A percentile compares a stretch with the other conserved stretches of the same genome.
Conservation (phyloP, 805 yeast genomes). For the Lipomyces sp. region DNA sequence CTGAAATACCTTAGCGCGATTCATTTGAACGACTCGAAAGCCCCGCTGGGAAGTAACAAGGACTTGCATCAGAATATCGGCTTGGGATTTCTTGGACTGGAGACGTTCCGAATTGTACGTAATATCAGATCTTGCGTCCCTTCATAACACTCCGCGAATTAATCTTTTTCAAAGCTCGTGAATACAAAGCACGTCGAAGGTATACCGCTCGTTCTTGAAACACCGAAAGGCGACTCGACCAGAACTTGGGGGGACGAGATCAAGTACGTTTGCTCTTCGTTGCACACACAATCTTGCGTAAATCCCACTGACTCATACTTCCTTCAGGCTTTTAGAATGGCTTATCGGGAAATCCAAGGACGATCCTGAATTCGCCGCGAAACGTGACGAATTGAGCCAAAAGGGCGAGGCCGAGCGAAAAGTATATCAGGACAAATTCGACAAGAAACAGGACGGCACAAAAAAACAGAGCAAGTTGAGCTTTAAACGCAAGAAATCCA, state of each 20-base stretch:
- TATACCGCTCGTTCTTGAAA: slow-evolving; percentile 82
- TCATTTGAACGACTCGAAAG: slow-evolving; percentile 92
- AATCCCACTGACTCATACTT: neutral
- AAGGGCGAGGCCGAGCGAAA: slow-evolving; percentile 64
- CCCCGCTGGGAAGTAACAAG: slow-evolving; percentile 83
- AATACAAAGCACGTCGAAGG: slow-evolving; percentile 58
- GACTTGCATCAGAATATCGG: slow-evolving; percentile 92
- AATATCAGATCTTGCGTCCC: too few relatives aligned
- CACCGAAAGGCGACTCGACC: slow-evolving; percentile 55
- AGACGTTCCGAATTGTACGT: slow-evolving; percentile 60
- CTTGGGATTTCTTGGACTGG: slow-evolving; percentile 82
- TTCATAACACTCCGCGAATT: too few relatives aligned
- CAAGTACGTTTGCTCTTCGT: slow-evolving; percentile 7
- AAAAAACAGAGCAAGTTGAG: slow-evolving; percentile 11
- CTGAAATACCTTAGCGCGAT: slow-evolving; percentile 69
- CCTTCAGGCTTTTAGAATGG: slow-evolving; percentile 61
- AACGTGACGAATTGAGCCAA: slow-evolving; percentile 48
- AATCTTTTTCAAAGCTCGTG: slow-evolving; percentile 46
- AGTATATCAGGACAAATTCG: slow-evolving; percentile 7
- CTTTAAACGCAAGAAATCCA: slow-evolving; percentile 10
- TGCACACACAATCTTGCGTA: neutral
- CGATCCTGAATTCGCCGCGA: slow-evolving; percentile 54
- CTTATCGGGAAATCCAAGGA: slow-evolving; percentile 54
- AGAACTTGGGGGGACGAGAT: slow-evolving; percentile 50
- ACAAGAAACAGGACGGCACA: neutral